Percentiles rank a stretch among this genome's conserved stretches.
Evolutionary conservation across 352 stramenopile species (phyloP).

Genomic region (Pythium folliculosum): DNA sequence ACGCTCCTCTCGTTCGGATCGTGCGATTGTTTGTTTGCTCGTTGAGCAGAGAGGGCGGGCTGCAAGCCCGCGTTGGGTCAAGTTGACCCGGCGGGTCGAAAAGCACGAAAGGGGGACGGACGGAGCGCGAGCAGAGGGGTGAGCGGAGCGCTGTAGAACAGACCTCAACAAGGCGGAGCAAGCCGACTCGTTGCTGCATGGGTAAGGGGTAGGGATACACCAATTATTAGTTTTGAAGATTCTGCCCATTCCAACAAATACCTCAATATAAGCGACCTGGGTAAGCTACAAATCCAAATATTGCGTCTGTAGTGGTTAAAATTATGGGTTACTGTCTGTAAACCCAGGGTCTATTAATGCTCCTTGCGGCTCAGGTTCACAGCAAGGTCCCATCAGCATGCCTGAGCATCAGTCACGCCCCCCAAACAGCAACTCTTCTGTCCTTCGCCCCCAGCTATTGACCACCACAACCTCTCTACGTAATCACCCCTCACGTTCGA

Average conservation of each 20-base stretch:
- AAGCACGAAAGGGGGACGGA: slow-evolving; percentile 11
- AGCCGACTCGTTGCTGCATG: background rate
- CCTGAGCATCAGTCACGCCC: slow-evolving; percentile 9
- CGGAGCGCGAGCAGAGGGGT: background rate
- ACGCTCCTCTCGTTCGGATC: slow-evolving; percentile 27
- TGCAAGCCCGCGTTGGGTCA: slow-evolving; percentile 16
- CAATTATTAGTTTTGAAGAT: slow-evolving; percentile 7
- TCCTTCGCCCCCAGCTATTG: slow-evolving; percentile 3
- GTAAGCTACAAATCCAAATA: background rate
- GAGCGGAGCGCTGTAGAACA: slow-evolving; percentile 1
- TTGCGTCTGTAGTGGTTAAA: too few relatives aligned
- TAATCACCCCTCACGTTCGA: background rate
- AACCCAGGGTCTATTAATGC: slow-evolving; percentile 7
- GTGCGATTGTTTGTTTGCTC: slow-evolving; percentile 29
- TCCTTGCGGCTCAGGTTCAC: background rate
- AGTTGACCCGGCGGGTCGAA: slow-evolving; percentile 7
- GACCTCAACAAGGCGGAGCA: background rate
- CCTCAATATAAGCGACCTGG: background rate
- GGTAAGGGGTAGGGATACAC: slow-evolving; percentile 16
- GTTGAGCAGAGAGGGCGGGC: slow-evolving; percentile 2
- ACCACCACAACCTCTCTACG: background rate
- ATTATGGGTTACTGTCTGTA: background rate
- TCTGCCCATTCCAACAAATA: background rate
- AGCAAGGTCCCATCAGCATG: background rate
- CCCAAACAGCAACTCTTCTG: slow-evolving; percentile 6